These are phyloP conservation scores for Sporothrix inflata DNA, from an alignment of 2,329 filamentous ascomycete species.

Conservation along the genomic window DNA sequence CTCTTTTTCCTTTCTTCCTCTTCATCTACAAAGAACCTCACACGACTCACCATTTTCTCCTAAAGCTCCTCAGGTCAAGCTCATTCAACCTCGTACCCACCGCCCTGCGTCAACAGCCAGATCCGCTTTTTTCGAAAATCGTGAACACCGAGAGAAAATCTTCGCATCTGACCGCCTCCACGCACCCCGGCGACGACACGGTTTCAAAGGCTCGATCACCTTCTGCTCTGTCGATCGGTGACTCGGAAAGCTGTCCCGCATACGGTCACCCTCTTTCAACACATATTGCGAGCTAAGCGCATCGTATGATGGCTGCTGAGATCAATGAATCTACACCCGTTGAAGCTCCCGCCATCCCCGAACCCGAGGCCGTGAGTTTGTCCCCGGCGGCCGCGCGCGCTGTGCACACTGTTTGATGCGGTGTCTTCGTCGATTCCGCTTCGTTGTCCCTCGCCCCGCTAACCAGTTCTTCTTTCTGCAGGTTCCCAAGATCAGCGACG, in stretches of 20 bases:
- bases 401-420: not conserved
- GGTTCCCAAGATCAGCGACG: slow-evolving; percentile 43
- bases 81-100: not conserved
- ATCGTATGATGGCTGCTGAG: slow-evolving; percentile 69
- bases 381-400: too few relatives aligned
- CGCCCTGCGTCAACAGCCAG: not conserved
- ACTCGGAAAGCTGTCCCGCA: slow-evolving; percentile 30
- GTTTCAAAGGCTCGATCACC: not conserved
- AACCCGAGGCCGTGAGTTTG: slow-evolving; percentile 51
- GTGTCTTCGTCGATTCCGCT: slow-evolving; percentile 23
- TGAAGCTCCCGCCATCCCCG: slow-evolving; percentile 56
- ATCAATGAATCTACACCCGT: slow-evolving; percentile 57
- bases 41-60: slow-evolving; percentile 8
- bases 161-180: slow-evolving; percentile 9
- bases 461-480: slow-evolving; percentile 37
- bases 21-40: slow-evolving; percentile 6
- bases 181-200: slow-evolving; percentile 29
- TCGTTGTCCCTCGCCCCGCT: not conserved
- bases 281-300: slow-evolving; percentile 44
- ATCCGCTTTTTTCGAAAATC: slow-evolving; percentile 12
- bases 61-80: not conserved
- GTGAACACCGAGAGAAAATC: slow-evolving; percentile 22
- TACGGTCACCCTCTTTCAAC: slow-evolving; percentile 30
- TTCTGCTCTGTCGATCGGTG: slow-evolving; percentile 24
- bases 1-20: not conserved